These are phyloP conservation scores for Musa balbisiana DNA, from an alignment of 202 grass and related monocot species.

Conservation along the genomic window DNA sequence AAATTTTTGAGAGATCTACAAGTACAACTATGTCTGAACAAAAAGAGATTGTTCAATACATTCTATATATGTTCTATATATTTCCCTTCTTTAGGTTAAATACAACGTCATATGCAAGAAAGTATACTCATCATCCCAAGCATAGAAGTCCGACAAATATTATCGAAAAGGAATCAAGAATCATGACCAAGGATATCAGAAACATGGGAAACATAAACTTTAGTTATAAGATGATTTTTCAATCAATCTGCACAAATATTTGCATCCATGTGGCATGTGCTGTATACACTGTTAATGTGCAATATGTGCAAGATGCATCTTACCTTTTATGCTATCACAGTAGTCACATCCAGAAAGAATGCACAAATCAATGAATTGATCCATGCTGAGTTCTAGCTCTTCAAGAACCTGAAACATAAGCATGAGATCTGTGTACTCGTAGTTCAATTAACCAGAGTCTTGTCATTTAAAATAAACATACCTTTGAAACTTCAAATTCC, in stretches of 20 bases:
- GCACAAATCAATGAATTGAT: slow-evolving; percentile 89
- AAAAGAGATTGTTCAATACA: too few relatives aligned
- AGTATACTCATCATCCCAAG: too few relatives aligned
- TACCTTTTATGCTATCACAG: slow-evolving; percentile 90
- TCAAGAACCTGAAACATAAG: slow-evolving; percentile 64
- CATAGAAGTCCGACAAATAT: too few relatives aligned
- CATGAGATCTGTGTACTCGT: background rate
- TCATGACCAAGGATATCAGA: background rate
- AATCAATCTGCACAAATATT: background rate
- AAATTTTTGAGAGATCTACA: too few relatives aligned
- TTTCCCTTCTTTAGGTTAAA: too few relatives aligned
- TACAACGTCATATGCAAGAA: too few relatives aligned
- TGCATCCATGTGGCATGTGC: background rate
- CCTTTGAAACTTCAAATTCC: slow-evolving; percentile 91
- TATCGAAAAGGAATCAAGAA: background rate
- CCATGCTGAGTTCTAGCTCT: slow-evolving; percentile 81
- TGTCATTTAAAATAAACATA: slow-evolving; percentile 6
- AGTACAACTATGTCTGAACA: too few relatives aligned
- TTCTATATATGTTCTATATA: too few relatives aligned
- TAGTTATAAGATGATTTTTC: too few relatives aligned
- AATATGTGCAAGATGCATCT: slow-evolving; percentile 14
- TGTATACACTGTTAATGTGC: background rate
- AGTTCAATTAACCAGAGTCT: slow-evolving; percentile 17
- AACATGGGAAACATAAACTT: too few relatives aligned
- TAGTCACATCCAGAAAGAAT: slow-evolving; percentile 96